Evolutionary conservation across 345 rosid genomes (phyloP), one percentile per base, ranked within the genome.

Genomic region (Adansonia digitata): DNA sequence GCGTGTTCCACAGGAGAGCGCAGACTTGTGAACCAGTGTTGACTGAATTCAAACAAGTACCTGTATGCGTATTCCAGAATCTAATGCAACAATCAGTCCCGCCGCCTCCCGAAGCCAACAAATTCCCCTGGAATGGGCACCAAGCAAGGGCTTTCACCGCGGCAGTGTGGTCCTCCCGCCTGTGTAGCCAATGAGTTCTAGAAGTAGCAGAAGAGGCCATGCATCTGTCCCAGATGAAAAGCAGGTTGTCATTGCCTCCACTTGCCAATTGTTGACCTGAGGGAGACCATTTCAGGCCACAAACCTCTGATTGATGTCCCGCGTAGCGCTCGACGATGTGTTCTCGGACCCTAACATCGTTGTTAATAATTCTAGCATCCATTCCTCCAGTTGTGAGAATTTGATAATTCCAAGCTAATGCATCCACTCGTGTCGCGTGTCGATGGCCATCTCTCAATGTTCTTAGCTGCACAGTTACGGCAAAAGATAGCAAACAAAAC

Each of bases 331-430:
- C 66, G 12, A 61, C 66, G 15, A n/a, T 49, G 46, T 69, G 67
- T n/a, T 45, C 37, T 31, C 74, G 29, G 2, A 76, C 52, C 24
- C 66, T 53, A 22, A 69, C 52, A 56, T 65, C 78, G 55, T 75
- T 68, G 42, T 75, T 68, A 5, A 53, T 45, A 8, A 66, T 57
- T 9, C 18, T 24, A 26, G 46, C 73, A 53, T 75, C 73, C 73
- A 24, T 18, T 29, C 76, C 76, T 43, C 76, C 68, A 9, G 76
- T 59, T 27, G 76, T 73, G 10, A 73, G 65, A 51, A 77, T 63
- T 67, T 77, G 75, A 29, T 72, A 63, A 57, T 72, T 77, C 80
- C 80, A 77, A 3, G 75, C 80, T 40, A 77, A 4, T 51, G 72
- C 35, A 5, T 43, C 52, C 4, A 77, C 80, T 61, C 48, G 35